Evolutionary conservation across 768 basidiomycete genomes (phyloP).

Genomic region (Strobilomyces confusus): DNA sequence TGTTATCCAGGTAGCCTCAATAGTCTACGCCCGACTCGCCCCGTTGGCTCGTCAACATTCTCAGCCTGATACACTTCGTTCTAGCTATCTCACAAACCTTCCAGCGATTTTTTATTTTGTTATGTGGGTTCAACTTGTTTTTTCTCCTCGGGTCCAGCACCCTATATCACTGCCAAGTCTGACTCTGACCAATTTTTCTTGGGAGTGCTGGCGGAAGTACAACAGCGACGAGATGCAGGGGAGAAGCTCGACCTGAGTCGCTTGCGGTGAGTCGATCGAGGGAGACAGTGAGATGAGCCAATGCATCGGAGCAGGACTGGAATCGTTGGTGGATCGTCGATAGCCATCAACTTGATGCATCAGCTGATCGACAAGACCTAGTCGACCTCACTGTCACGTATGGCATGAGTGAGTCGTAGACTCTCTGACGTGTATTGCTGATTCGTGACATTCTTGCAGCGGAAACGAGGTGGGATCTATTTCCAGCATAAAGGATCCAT

Average conservation of each 20-base stretch:
- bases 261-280: slow-evolving; percentile 46
- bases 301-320: slow-evolving; percentile 56
- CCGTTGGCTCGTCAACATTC: too few species aligned
- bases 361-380: too few species aligned
- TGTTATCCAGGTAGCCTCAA: too few species aligned
- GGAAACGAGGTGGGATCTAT: slow-evolving; percentile 54
- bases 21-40: too few species aligned
- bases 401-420: slow-evolving; percentile 70
- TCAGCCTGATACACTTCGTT: too few species aligned
- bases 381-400: slow-evolving; percentile 72
- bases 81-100: too few species aligned
- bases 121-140: too few species aligned
- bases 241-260: slow-evolving; percentile 46
- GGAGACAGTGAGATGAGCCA: not conserved
- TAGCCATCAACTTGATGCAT: slow-evolving; percentile 79
- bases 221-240: slow-evolving; percentile 48
- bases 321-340: slow-evolving; percentile 74
- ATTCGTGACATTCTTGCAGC: slow-evolving; percentile 38
- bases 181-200: too few species aligned
- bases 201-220: slow-evolving; percentile 66
- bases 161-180: too few species aligned
- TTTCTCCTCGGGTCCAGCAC: too few species aligned
- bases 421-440: not conserved
- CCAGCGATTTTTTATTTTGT: too few species aligned
- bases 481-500: not conserved